phyloP scores from a whole-genome alignment of 1,284 basidiomycete species.

The Somion occarium region DNA sequence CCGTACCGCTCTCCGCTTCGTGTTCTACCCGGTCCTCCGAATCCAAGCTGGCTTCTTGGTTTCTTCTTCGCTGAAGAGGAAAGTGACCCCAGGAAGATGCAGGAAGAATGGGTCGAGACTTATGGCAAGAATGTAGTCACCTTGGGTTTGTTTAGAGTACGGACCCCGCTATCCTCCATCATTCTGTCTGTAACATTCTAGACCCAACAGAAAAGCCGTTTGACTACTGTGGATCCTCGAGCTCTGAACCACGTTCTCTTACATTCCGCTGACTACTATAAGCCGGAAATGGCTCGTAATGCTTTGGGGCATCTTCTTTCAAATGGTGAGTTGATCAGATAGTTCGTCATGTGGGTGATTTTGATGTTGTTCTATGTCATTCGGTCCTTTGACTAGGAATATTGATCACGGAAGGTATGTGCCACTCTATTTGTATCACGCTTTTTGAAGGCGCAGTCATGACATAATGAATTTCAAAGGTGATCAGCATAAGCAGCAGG shows the following conservation, averaged over 20 bases:
- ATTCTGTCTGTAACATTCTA: background rate
- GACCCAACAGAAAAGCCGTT: constrained; percentile 1
- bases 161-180: background rate
- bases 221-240: constrained; percentile 18
- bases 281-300: constrained; percentile 33
- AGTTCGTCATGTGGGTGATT: constrained; percentile 8
- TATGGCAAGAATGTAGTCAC: constrained; percentile 14
- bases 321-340: constrained; percentile 23
- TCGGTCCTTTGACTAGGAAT: background rate
- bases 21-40: constrained; percentile 21
- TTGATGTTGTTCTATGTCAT: background rate
- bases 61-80: constrained; percentile 6
- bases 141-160: constrained; percentile 11
- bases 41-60: constrained; percentile 23
- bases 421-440: too few species aligned
- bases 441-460: background rate
- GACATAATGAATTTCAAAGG: background rate
- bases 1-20: constrained; percentile 17
- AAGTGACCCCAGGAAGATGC: constrained; percentile 9
- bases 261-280: constrained; percentile 43
- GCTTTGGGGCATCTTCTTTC: constrained; percentile 28
- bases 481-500: constrained; percentile 6
- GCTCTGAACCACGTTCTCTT: constrained; percentile 47
- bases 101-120: constrained; percentile 12
- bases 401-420: constrained; percentile 1